Percentiles rank a stretch among this genome's conserved stretches.
These are phyloP conservation scores for Mikania micrantha DNA, from an alignment of 129 eudicot species.

Conservation along the genomic window DNA sequence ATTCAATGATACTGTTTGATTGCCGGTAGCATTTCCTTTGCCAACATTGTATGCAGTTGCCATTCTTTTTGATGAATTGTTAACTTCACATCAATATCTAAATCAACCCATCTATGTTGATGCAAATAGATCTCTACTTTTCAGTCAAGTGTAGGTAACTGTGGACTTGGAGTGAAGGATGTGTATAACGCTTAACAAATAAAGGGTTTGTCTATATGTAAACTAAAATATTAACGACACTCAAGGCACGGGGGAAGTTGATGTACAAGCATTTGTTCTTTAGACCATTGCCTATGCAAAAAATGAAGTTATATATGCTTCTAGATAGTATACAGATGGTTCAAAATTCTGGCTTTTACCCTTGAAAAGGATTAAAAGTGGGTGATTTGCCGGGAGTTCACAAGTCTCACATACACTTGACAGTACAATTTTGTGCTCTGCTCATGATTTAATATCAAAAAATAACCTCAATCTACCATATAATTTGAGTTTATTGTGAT, in stretches of 20 bases:
- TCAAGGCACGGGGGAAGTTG: neutral
- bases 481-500: neutral
- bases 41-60: too few relatives aligned
- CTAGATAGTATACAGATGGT: neutral
- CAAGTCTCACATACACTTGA: too few relatives aligned
- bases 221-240: too few relatives aligned
- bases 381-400: too few relatives aligned
- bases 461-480: neutral
- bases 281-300: too few relatives aligned
- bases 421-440: neutral
- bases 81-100: too few relatives aligned
- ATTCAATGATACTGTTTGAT: neutral
- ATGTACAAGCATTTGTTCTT: neutral
- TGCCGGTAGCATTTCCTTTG: neutral
- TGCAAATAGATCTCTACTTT: too few relatives aligned
- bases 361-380: too few relatives aligned
- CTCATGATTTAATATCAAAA: neutral
- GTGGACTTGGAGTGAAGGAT: neutral
- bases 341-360: neutral
- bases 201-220: too few relatives aligned
- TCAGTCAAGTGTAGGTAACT: neutral
- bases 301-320: neutral
- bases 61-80: too few relatives aligned
- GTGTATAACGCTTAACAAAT: too few relatives aligned
- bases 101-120: too few relatives aligned